These are phyloP conservation scores for Catunica adiposa DNA, from an alignment of 2,329 filamentous ascomycete species.

Conservation along the genomic window DNA sequence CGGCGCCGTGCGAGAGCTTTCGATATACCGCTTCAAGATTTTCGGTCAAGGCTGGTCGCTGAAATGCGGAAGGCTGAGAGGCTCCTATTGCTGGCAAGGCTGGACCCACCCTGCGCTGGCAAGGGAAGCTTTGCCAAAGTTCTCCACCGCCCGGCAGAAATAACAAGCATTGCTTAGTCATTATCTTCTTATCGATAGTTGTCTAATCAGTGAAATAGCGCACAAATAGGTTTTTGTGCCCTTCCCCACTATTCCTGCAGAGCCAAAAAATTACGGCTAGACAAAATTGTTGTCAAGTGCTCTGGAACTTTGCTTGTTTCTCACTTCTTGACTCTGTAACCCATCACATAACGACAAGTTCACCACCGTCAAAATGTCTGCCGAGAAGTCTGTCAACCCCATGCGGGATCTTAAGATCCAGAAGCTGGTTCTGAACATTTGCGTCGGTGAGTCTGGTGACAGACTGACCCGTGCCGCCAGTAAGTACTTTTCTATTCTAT, in stretches of 20 bases:
- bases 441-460: constrained; percentile 99
- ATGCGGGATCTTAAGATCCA: constrained; percentile 99
- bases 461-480: constrained; percentile 97
- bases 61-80: constrained; percentile 13
- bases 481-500: constrained; percentile 6
- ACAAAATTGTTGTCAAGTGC: constrained; percentile 7
- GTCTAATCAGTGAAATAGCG: neutral
- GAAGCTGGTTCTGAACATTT: constrained; percentile 99
- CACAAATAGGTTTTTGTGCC: constrained; percentile 14
- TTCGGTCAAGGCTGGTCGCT: constrained; percentile 11
- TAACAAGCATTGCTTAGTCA: neutral
- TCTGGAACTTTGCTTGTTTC: neutral
- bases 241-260: constrained; percentile 12
- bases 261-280: constrained; percentile 1
- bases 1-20: constrained; percentile 5
- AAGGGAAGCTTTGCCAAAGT: neutral
- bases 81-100: constrained; percentile 10
- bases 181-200: constrained; percentile 6
- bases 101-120: constrained; percentile 1
- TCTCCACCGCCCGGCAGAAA: constrained; percentile 5
- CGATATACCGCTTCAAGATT: constrained; percentile 13
- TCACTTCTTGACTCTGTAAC: constrained; percentile 21
- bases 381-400: constrained; percentile 88
- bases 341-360: constrained; percentile 11
- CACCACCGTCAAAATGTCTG: constrained; percentile 25